phyloP scores from a whole-genome alignment of 2,329 filamentous ascomycete genomes.

The Phialemoniopsis sp. region DNA sequence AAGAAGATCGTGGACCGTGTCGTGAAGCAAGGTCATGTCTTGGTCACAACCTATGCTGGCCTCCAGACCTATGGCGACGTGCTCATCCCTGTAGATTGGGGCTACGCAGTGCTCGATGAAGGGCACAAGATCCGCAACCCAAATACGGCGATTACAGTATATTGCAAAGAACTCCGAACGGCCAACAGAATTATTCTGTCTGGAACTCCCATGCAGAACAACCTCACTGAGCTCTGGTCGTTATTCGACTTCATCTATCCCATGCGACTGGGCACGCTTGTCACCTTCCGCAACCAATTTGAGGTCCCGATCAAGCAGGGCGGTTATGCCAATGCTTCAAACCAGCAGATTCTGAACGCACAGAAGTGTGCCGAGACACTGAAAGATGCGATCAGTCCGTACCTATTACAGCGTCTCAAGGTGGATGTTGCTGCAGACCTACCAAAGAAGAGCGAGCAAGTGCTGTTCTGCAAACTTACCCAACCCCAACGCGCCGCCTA shows the following conservation, averaged over 20 bases:
- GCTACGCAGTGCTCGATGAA: slow-evolving; percentile 90
- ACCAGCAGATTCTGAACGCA: slow-evolving; percentile 89
- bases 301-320: slow-evolving; percentile 91
- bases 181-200: slow-evolving; percentile 89
- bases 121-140: slow-evolving; percentile 98
- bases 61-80: slow-evolving; percentile 88
- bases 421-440: slow-evolving; percentile 90
- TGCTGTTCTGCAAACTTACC: slow-evolving; percentile 92
- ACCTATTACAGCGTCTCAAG: slow-evolving; percentile 88
- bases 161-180: slow-evolving; percentile 90
- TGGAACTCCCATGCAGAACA: slow-evolving; percentile 97
- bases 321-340: slow-evolving; percentile 92
- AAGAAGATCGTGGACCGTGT: slow-evolving; percentile 80
- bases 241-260: slow-evolving; percentile 97
- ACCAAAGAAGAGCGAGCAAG: slow-evolving; percentile 93
- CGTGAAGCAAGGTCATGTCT: slow-evolving; percentile 78
- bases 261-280: slow-evolving; percentile 87
- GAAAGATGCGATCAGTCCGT: slow-evolving; percentile 90
- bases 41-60: slow-evolving; percentile 94
- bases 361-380: slow-evolving; percentile 91
- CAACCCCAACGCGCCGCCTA: slow-evolving; percentile 76
- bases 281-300: slow-evolving; percentile 87
- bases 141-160: slow-evolving; percentile 89
- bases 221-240: slow-evolving; percentile 91
- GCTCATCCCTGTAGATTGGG: slow-evolving; percentile 82